Percentiles rank a stretch among this genome's conserved stretches.
Evolutionary conservation across 108 stramenopile species (phyloP).

Genomic region (Cyclostephanos tholiformis): DNA sequence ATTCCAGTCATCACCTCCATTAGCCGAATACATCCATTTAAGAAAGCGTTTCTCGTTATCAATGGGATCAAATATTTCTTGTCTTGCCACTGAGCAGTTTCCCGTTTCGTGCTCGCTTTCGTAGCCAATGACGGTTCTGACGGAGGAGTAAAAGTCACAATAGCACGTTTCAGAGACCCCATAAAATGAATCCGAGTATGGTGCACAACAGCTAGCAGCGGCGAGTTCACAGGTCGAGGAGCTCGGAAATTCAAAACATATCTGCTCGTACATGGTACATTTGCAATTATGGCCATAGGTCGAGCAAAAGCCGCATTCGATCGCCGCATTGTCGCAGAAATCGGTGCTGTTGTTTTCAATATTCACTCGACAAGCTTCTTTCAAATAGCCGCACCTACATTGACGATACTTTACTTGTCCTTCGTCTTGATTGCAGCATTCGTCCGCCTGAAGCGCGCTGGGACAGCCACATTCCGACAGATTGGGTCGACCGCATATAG

Average conservation of each 20-base stretch:
- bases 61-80: neutral
- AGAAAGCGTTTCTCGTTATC: neutral
- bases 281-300: neutral
- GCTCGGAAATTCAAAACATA: neutral
- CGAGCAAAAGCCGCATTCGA: neutral
- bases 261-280: neutral
- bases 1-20: constrained; percentile 20
- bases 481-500: neutral
- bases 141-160: neutral
- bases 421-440: neutral
- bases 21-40: neutral
- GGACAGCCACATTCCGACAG: constrained; percentile 4
- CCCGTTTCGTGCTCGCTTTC: neutral
- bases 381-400: constrained; percentile 2
- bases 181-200: neutral
- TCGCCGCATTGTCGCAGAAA: neutral
- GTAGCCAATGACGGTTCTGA: neutral
- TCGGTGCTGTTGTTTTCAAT: neutral
- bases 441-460: constrained; percentile 9
- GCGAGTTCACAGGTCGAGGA: neutral
- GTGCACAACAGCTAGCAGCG: neutral
- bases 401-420: neutral
- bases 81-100: neutral
- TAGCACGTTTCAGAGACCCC: neutral
- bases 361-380: neutral